Evolutionary conservation across 1,284 basidiomycete species (phyloP).

Genomic region (Irpex sp.): DNA sequence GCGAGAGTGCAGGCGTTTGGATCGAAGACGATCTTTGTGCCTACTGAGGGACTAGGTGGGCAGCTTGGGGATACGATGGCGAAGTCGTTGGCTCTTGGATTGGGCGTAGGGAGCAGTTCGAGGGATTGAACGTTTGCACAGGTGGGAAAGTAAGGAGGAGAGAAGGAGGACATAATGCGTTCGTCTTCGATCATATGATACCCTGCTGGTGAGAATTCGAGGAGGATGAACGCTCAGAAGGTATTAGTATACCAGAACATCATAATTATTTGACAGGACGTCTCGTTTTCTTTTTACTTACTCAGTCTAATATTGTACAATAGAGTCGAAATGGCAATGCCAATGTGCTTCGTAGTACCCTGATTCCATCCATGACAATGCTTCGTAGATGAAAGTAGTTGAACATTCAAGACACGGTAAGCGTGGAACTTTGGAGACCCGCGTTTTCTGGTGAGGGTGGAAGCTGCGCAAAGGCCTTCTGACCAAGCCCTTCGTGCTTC

Average conservation of each 20-base stretch:
- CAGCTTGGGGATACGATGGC: constrained; percentile 60
- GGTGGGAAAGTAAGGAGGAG: too few relatives aligned
- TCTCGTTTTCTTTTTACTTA: neutral
- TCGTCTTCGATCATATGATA: neutral
- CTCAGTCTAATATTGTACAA: neutral
- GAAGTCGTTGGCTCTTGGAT: constrained; percentile 59
- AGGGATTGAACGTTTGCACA: neutral
- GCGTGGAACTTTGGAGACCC: too few relatives aligned
- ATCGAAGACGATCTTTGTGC: constrained; percentile 66
- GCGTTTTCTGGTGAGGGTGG: too few relatives aligned
- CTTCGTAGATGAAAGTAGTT: neutral
- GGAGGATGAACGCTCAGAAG: neutral
- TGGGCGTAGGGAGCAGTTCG: constrained; percentile 35
- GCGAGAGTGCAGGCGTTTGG: constrained; percentile 63
- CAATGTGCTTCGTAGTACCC: neutral
- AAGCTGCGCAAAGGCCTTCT: too few relatives aligned
- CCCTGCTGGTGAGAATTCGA: neutral
- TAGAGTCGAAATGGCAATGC: neutral
- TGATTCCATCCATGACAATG: neutral
- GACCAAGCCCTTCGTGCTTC: too few relatives aligned
- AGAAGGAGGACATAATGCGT: neutral
- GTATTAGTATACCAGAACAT: neutral
- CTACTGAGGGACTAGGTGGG: constrained; percentile 51
- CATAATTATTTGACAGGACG: neutral
- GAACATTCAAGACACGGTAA: too few relatives aligned